Evolutionary conservation across 2,329 filamentous ascomycete species (phyloP), one percentile per base, ranked within the genome.

Genomic region (Claviceps purpurea): DNA sequence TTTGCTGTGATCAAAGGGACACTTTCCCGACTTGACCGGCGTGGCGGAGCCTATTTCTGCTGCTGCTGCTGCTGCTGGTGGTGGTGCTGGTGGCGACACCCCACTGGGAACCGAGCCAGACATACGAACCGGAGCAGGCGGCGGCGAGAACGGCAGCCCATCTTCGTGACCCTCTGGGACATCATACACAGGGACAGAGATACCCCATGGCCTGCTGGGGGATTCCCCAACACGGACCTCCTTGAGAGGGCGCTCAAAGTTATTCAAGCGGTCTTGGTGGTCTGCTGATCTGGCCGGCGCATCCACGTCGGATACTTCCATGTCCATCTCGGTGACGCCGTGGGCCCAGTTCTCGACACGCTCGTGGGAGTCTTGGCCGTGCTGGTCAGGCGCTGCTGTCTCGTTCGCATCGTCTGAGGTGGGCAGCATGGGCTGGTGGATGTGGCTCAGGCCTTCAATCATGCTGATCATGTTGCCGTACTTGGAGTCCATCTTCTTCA

Each of bases 141-240:
- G 78, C 18, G 78, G 78, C 8, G 78, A 81, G 20, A 72, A 64
- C 3, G 76, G 75, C 47, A 73, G 69, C 20, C 64, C 62, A 13
- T 64, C 61, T 10, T 67, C 68, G 30, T 67, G 60, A 4, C 64
- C 65, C 20, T 65, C 30, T 14, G 46, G 61, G 5, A 64, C 56
- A 49, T 77, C 72, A 56, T 77, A 73, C 40, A 79, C 66, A 2
- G 90, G 90, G 0, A 96, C 84, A 5, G 81, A 80, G 50, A 96
- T 95, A 5, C 90, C 90, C 90, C 90, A 96, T 14, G 91, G 91
- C 45, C 91, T 78, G 65, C 87, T 95, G 5, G 91, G 91, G 14
- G 88, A 95, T 68, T 97, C 91, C 44, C 91, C 91, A 22, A 97
- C 82, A n/a, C 91, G 78, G 10, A 97, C 80, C 60, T 96, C 91